These are phyloP conservation scores for Fomitopsis pinicola DNA, from an alignment of 1,284 basidiomycete species.

Conservation along the genomic window DNA sequence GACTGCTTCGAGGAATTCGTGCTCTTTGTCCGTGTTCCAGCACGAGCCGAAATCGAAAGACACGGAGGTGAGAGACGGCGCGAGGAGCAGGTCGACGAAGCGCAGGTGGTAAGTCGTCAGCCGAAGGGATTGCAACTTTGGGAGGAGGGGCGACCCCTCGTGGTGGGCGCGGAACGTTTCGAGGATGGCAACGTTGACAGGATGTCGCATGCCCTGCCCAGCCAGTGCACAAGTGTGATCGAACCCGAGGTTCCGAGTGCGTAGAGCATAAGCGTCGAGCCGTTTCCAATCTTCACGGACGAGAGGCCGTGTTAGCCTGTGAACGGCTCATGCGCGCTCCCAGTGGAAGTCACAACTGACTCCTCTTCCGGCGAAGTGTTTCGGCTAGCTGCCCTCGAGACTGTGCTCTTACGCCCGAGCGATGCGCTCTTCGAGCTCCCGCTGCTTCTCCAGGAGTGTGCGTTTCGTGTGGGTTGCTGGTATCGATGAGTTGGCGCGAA, in stretches of 20 bases:
- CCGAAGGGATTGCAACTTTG: background rate
- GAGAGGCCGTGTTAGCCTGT: background rate
- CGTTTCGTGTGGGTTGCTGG: constrained; percentile 22
- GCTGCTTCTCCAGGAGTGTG: constrained; percentile 34
- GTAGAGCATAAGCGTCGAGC: background rate
- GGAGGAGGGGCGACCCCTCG: background rate
- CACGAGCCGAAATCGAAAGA: background rate
- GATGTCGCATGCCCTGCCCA: background rate
- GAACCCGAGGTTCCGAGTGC: background rate
- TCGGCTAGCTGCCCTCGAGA: background rate
- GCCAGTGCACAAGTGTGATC: background rate
- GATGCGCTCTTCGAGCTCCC: constrained; percentile 39
- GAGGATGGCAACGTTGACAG: background rate
- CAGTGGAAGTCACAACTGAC: background rate
- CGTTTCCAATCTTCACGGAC: background rate
- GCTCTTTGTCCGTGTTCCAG: background rate
- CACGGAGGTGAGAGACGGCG: background rate
- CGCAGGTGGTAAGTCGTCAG: background rate
- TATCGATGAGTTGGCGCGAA: background rate
- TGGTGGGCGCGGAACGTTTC: background rate
- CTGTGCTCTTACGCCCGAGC: constrained; percentile 19
- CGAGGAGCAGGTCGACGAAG: background rate
- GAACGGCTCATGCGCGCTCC: background rate
- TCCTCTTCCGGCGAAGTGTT: background rate
- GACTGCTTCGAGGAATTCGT: background rate